Evolutionary conservation across 1,139 yeast genomes (phyloP).

Genomic region (Lodderomyces pseudojiufengensis): DNA sequence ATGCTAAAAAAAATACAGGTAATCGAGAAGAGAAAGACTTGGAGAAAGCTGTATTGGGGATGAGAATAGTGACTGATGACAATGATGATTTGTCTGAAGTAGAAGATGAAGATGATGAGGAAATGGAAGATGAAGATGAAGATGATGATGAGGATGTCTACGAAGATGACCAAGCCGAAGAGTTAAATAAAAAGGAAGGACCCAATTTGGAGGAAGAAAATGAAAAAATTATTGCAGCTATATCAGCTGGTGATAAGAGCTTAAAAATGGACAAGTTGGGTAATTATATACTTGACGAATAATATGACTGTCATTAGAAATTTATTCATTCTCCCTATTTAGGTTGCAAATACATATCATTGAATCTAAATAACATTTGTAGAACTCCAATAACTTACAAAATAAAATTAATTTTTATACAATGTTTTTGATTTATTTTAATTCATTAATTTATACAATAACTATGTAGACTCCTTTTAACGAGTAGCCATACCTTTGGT

Average conservation of each 20-base stretch:
- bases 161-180: conserved; percentile 25
- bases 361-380: too few species aligned
- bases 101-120: conserved; percentile 26
- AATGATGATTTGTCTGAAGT: conserved; percentile 31
- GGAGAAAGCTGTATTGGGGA: conserved; percentile 66
- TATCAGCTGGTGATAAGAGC: conserved; percentile 55
- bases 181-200: conserved; percentile 28
- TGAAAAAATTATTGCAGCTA: conserved; percentile 68
- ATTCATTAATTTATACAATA: conserved; percentile 6
- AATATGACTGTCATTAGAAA: too few species aligned
- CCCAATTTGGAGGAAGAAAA: conserved; percentile 52
- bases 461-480: conserved; percentile 42
- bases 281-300: conserved; percentile 63
- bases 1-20: conserved; percentile 62
- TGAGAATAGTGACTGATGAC: conserved; percentile 46
- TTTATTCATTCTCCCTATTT: too few species aligned
- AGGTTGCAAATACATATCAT: too few species aligned
- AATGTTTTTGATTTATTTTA: neutral
- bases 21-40: conserved; percentile 53
- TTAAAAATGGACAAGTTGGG: conserved; percentile 79
- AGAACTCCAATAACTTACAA: too few species aligned
- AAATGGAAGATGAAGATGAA: conserved; percentile 28
- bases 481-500: conserved; percentile 99
- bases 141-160: conserved; percentile 30
- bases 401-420: too few species aligned